Base-by-base conservation (phyloP, 371 early-diverging fungal species). In the Mortierella sp. region DNA sequence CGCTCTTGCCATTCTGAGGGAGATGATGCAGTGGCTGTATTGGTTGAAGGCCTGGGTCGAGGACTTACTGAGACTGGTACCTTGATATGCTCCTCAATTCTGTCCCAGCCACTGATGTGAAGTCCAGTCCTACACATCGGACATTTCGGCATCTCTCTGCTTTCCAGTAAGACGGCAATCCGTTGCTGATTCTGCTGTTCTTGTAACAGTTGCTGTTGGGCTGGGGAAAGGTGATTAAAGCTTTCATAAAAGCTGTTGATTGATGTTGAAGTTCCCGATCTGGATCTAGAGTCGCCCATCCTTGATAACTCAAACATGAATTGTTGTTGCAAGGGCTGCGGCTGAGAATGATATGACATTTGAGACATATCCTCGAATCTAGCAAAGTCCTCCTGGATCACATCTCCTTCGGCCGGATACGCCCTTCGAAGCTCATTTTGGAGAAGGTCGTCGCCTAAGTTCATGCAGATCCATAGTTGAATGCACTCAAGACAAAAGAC, bases 401-500 rank as follows among this genome's bases (percentile, higher is more conserved):
- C 30, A 52, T 79, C 79, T 5, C 68, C 74, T 37, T 70, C 72
- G 1, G 75, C 70, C 5, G 79, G 79, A 40, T 74, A 79, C 3
- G 75, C 75, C 35, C 79, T 70, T 55, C 81, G 64, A 32, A 81
- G 73, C 32, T 81, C 81, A n/a, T 62, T 72, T 51, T 81, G 81
- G n/a, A 81, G 76, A 43, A 52, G 40, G 30, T 81, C 81, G 30
- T 75, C 76, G 28, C 73, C 54, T 47, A 81, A 45, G 35, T 72
- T 81, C 81, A 81, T 81, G 24, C 76, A 76, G 73, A 90, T 88
- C 92, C 92, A 92, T 26, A 88, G 86, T 14, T 86, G 83, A 62
- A 90, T 90, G 65, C 92, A 92, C 4, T 80, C 67, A 66, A 89
- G 88, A 51, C 92, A 92, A 68, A 88, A 92, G 18, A 89, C 89